Evolutionary conservation across 176 grass and related monocot species (phyloP).

Genomic region (Hyparrhenia diplandra): DNA sequence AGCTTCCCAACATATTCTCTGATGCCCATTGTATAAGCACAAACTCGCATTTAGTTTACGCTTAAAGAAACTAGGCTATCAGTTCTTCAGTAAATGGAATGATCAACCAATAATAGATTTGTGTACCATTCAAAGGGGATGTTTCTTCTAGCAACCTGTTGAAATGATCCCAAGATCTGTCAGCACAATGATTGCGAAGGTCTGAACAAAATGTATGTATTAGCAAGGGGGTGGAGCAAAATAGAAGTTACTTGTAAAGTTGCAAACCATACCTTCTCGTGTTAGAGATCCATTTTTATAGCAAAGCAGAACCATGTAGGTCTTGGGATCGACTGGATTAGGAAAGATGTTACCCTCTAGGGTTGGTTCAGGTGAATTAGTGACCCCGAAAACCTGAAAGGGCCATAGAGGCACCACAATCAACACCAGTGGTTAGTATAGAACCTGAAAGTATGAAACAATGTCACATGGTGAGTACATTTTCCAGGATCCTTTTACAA

Average conservation of each 20-base stretch:
- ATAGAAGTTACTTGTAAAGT: neutral
- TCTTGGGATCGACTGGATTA: conserved; percentile 60
- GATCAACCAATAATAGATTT: neutral
- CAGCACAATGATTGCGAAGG: conserved; percentile 56
- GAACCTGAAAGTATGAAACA: neutral
- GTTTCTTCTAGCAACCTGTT: conserved; percentile 56
- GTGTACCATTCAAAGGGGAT: conserved; percentile 62
- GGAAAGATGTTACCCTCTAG: conserved; percentile 62
- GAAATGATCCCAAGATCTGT: conserved; percentile 80
- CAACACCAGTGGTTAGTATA: neutral
- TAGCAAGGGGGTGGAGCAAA: neutral
- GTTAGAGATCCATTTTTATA: conserved; percentile 87
- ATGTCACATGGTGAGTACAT: neutral
- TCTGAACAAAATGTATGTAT: conserved; percentile 35
- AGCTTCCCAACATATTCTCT: neutral
- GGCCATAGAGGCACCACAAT: neutral
- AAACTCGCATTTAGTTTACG: neutral
- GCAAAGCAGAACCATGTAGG: conserved; percentile 69
- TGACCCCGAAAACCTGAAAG: conserved; percentile 66
- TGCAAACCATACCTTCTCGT: conserved; percentile 48
- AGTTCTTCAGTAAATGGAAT: neutral
- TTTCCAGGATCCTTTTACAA: neutral
- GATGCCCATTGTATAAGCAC: neutral
- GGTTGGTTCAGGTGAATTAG: conserved; percentile 32
- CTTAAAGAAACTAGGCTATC: neutral